Evolutionary conservation across 2,329 filamentous ascomycete species (phyloP).

Genomic region (Aureobasidium sp.): DNA sequence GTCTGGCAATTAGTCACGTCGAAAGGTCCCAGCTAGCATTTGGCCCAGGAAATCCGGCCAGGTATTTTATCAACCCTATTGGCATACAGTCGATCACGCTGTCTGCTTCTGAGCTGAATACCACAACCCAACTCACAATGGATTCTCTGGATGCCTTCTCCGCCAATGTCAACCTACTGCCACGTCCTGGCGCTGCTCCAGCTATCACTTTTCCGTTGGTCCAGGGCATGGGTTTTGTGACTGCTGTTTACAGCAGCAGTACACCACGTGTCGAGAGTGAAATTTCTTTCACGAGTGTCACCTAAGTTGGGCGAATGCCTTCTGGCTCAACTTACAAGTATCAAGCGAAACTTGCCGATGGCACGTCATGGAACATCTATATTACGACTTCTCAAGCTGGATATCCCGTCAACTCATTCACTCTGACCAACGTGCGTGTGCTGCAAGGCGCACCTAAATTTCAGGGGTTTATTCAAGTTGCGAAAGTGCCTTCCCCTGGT

Average conservation of each 20-base stretch:
- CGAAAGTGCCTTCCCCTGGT: conserved; percentile 59
- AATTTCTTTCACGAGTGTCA: conserved; percentile 64
- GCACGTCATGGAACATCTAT: conserved; percentile 71
- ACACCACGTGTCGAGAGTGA: conserved; percentile 68
- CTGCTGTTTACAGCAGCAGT: conserved; percentile 61
- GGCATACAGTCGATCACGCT: conserved; percentile 75
- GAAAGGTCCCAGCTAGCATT: conserved; percentile 55
- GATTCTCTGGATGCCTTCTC: conserved; percentile 51
- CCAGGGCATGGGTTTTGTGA: conserved; percentile 85
- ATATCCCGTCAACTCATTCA: conserved; percentile 53
- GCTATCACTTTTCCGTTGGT: conserved; percentile 72
- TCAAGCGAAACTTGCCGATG: conserved; percentile 63
- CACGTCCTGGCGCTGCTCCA: conserved; percentile 44
- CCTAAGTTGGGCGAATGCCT: conserved; percentile 42
- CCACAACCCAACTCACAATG: conserved; percentile 49
- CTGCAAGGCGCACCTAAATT: conserved; percentile 62
- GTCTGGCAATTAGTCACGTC: conserved; percentile 68
- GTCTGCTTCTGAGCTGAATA: conserved; percentile 66
- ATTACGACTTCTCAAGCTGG: conserved; percentile 51
- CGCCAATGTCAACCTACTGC: conserved; percentile 60
- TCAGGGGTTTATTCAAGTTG: conserved; percentile 72
- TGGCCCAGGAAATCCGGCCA: conserved; percentile 25
- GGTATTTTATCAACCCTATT: conserved; percentile 73
- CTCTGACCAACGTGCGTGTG: conserved; percentile 57
- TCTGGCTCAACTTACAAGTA: conserved; percentile 69